Evolutionary conservation across 2,329 filamentous ascomycete genomes (phyloP), one percentile per base, ranked within the genome.

Genomic region (Fusarium pseudograminearum): DNA sequence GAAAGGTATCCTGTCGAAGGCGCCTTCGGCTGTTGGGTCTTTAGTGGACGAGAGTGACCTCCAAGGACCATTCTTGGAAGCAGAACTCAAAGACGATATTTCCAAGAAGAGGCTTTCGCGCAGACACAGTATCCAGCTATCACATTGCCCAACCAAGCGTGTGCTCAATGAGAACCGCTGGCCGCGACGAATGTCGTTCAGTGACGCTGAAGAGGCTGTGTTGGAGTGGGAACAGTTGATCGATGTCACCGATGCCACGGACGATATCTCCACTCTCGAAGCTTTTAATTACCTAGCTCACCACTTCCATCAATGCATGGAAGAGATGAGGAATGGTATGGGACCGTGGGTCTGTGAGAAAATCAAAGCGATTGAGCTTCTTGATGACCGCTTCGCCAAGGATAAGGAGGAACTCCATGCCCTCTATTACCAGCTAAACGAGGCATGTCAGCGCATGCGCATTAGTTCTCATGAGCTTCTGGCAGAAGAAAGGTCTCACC

Each of bases 171-270:
- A 92, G 65, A 83, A 84, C 30, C 87, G 87, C 60, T 93, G 90
- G 87, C 88, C 91, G 2, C 88, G 91, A 3, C 87, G 91, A 44
- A 84, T 94, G 67, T 94, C 91, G 6, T 94, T 94, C 77, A 89
- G 90, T 61, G 85, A 90, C 45, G 92, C 90, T 2, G 91, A 93
- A 79, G 90, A 93, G 64, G 91, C 89, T n/a, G 81, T 94, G 10
- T 80, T 94, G 2, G 83, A 81, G 18, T 94, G 91, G 91, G 82
- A 86, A 7, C 84, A 87, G 48, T 78, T 90, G 28, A 78, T 83
- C 6, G 80, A 82, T 57, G 65, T 85, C 3, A 67, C 71, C 31
- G 81, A 84, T 20, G 56, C 61, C 8, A 57, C 70, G 4, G 70
- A 73, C 36, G 74, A 77, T 40, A 42, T 73, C 15, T 62, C 63